Base-by-base conservation (phyloP, 2,329 filamentous ascomycete genomes). In the Claviceps digitariae region DNA sequence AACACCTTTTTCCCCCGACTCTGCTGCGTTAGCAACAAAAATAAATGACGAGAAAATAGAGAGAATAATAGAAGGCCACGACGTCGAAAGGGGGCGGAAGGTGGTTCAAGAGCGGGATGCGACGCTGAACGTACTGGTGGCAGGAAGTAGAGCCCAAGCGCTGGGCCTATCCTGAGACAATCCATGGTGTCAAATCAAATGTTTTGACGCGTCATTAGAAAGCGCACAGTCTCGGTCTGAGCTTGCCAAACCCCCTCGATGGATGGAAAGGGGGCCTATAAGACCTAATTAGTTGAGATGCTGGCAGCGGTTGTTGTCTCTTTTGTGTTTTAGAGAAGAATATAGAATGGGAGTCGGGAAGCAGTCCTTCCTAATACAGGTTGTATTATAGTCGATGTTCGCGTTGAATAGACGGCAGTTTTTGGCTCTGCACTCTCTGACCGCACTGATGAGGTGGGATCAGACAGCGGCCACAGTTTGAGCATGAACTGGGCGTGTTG, bases 301-400 rank as follows among this genome's bases (percentile, higher is more conserved):
- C 41, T 46, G 40, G 54, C 43, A 38, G 20, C 9, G 49, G 43
- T 15, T 45, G 55, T 48, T 50, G 34, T 55, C 48, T 54, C 48
- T 54, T 54, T 52, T 53, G 57, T 57, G 58, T 54, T 54, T 54
- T 56, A 56, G 55, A 56, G 55, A 54, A 60, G 56, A 58, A 52
- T 56, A 62, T 62, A 58, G 58, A 59, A 56, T 38, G 57, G 54
- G 52, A 57, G 56, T 55, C 38, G 53, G 52, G 56, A 54, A 57
- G 56, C 53, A 51, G 25, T 54, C 13, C 34, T 36, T 54, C 53
- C 56, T 55, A 54, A 54, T 56, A 46, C 57, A 57, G 60, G 59
- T 58, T 65, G 63, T 65, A 65, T 61, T 62, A 62, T 65, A 64
- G 61, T 63, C 57, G 55, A 55, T 60, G 60, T 64, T 38, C 54